Evolutionary conservation across 2,329 filamentous ascomycete species (phyloP).

Genomic region (Chalaropsis ovoidea): DNA sequence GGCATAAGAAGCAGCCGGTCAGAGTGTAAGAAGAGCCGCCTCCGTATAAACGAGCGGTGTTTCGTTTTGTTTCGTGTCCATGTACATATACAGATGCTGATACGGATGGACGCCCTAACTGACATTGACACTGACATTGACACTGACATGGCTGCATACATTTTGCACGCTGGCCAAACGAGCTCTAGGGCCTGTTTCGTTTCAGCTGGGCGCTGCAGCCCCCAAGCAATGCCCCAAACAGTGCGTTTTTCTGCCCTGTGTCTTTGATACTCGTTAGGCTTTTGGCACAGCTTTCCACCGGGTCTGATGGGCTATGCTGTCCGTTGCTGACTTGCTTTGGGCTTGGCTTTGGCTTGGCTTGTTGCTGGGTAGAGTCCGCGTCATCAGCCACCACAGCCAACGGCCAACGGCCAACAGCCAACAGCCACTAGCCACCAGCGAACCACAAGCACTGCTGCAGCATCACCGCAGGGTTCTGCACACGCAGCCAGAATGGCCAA

Average conservation of each 20-base stretch:
- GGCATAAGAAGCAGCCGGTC: background rate
- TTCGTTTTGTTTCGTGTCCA: background rate
- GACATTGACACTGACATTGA: background rate
- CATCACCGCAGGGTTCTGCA: background rate
- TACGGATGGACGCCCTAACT: too few relatives aligned
- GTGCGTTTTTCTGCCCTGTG: background rate
- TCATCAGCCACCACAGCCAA: background rate
- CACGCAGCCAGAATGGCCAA: background rate
- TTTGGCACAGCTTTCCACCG: background rate
- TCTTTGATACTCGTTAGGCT: background rate
- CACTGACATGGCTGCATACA: background rate
- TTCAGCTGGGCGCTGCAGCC: constrained; percentile 3
- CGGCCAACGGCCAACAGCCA: background rate
- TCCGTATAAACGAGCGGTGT: background rate
- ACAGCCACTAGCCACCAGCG: background rate
- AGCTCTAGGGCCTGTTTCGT: constrained; percentile 6
- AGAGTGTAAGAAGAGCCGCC: background rate
- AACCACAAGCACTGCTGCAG: background rate
- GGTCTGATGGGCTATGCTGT: background rate
- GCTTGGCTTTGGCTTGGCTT: constrained; percentile 8
- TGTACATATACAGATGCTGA: too few relatives aligned
- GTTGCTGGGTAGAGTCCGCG: background rate
- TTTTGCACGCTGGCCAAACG: background rate
- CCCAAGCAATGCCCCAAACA: background rate
- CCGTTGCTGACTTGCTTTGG: background rate